Conservation (phyloP, 257 asterid genomes). For the Solanum neorickii region DNA sequence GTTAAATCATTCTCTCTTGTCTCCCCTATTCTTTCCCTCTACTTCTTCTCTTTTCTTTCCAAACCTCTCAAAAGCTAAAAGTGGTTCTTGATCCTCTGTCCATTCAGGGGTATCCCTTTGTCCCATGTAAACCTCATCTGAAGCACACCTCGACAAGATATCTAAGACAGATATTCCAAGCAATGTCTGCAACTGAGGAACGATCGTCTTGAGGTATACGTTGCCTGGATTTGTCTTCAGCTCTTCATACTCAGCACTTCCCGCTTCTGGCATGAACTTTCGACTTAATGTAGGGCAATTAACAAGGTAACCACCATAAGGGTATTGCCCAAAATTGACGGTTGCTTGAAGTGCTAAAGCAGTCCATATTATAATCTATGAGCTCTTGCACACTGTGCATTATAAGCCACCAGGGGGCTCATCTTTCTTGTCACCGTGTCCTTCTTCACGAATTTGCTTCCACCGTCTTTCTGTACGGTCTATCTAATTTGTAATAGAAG, state of each 20-base stretch:
- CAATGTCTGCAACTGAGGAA: slow-evolving; percentile 23
- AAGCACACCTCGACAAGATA: slow-evolving; percentile 51
- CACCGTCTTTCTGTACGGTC: slow-evolving; percentile 50
- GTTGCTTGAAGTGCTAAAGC: slow-evolving; percentile 82
- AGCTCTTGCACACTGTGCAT: slow-evolving; percentile 51
- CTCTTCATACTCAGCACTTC: slow-evolving; percentile 53
- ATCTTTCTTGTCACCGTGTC: slow-evolving; percentile 58
- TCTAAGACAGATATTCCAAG: slow-evolving; percentile 56
- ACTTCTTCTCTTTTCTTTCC: too few relatives aligned
- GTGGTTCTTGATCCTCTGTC: too few relatives aligned
- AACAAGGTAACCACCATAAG: slow-evolving; percentile 54
- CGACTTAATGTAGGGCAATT: slow-evolving; percentile 57
- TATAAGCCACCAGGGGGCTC: slow-evolving; percentile 63
- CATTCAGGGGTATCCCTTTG: neutral
- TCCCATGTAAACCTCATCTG: slow-evolving; percentile 55
- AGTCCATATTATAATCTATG: slow-evolving; percentile 49
- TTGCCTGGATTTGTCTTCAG: slow-evolving; percentile 45
- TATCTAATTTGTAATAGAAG: slow-evolving; percentile 43
- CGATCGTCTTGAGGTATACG: slow-evolving; percentile 42
- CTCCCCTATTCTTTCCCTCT: too few relatives aligned
- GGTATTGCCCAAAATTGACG: slow-evolving; percentile 55
- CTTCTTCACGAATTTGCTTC: slow-evolving; percentile 49
- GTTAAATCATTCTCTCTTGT: too few relatives aligned
- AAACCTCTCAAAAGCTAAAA: too few relatives aligned
- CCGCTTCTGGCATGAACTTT: slow-evolving; percentile 45